Conservation (phyloP, 805 yeast species). For the Candida namnaoensis region DNA sequence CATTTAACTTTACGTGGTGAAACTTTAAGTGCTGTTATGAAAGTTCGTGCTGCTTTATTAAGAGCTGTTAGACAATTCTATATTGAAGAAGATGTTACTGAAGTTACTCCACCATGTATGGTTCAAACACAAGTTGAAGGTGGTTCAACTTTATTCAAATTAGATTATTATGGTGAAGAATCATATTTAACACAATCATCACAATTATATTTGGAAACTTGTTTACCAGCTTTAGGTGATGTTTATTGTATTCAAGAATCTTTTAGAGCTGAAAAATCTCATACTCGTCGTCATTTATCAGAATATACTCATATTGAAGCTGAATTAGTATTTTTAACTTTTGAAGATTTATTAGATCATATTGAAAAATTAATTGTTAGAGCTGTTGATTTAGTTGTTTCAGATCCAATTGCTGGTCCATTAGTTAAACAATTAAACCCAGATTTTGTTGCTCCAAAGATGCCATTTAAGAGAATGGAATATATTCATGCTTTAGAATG, state of each 20-base stretch:
- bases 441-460: slow-evolving; percentile 67
- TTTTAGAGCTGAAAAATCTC: slow-evolving; percentile 98
- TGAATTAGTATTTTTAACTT: slow-evolving; percentile 80
- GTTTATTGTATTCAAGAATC: slow-evolving; percentile 97
- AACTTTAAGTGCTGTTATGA: slow-evolving; percentile 84
- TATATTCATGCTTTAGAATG: slow-evolving; percentile 89
- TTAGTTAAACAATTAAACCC: slow-evolving; percentile 91
- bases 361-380: slow-evolving; percentile 71
- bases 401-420: slow-evolving; percentile 90
- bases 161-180: slow-evolving; percentile 94
- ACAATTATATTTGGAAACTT: slow-evolving; percentile 93
- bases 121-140: slow-evolving; percentile 99
- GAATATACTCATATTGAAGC: slow-evolving; percentile 97
- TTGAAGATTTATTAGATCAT: slow-evolving; percentile 81
- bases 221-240: slow-evolving; percentile 93
- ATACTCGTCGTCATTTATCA: slow-evolving; percentile 94
- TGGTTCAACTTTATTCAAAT: slow-evolving; percentile 89
- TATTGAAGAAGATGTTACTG: slow-evolving; percentile 65
- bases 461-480: slow-evolving; percentile 87
- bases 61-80: slow-evolving; percentile 69
- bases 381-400: slow-evolving; percentile 66
- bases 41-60: slow-evolving; percentile 81
- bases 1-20: slow-evolving; percentile 97
- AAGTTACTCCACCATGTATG: slow-evolving; percentile 99
- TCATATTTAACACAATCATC: slow-evolving; percentile 96